These are phyloP conservation scores for Schizothecium vesticola DNA, from an alignment of 495 filamentous ascomycete genomes.

Conservation along the genomic window DNA sequence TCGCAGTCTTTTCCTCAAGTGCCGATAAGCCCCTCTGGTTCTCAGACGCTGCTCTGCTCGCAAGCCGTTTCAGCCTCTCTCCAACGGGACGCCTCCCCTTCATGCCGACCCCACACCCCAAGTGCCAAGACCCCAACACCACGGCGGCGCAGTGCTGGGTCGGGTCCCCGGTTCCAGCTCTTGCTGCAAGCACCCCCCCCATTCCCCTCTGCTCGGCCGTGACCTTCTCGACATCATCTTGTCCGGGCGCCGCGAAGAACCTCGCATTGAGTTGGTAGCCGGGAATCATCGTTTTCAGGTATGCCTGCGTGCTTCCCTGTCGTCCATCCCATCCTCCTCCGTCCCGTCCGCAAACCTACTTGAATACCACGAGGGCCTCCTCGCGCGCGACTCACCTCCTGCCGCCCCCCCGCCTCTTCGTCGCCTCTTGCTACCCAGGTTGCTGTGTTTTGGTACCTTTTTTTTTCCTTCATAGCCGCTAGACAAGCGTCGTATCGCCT, in stretches of 20 bases:
- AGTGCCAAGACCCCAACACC: slow-evolving; percentile 13
- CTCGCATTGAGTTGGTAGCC: slow-evolving; percentile 16
- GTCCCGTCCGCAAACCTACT: not conserved
- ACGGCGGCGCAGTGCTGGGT: slow-evolving; percentile 2
- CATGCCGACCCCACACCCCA: slow-evolving; percentile 8
- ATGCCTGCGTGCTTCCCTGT: slow-evolving; percentile 11
- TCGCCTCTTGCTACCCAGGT: not conserved
- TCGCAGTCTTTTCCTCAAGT: not conserved
- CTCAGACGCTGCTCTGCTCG: slow-evolving; percentile 14
- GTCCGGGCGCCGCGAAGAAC: not conserved
- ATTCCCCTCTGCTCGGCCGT: not conserved
- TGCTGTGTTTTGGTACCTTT: not conserved
- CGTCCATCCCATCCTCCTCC: slow-evolving; percentile 5
- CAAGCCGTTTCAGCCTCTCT: slow-evolving; percentile 16
- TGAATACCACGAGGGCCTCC: not conserved
- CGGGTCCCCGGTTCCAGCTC: not conserved
- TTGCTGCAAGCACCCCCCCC: slow-evolving; percentile 17
- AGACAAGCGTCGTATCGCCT: not conserved
- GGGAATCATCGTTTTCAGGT: slow-evolving; percentile 19
- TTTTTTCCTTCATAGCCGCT: not conserved
- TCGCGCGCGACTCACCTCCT: not conserved
- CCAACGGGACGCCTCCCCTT: slow-evolving; percentile 13
- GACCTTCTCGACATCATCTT: not conserved
- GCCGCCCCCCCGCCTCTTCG: not conserved
- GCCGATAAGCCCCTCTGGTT: not conserved